Evolutionary conservation across 2,329 filamentous ascomycete genomes (phyloP).

Genomic region (Claviceps cyperi): DNA sequence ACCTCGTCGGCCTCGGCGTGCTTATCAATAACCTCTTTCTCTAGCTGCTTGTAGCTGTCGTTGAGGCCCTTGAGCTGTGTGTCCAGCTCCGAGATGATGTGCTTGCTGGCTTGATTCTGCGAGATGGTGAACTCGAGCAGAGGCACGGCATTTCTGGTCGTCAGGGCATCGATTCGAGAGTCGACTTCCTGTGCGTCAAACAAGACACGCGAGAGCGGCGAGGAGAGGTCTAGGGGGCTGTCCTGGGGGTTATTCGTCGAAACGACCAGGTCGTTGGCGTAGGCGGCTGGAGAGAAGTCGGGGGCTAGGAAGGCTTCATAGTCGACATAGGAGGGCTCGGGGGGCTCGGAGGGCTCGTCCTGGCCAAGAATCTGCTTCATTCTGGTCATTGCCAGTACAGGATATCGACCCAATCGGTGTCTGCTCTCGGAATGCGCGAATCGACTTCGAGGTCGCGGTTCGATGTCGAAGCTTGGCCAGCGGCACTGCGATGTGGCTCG

Average conservation of each 20-base stretch:
- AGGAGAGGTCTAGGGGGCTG: slow-evolving; percentile 80
- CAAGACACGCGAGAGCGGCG: slow-evolving; percentile 79
- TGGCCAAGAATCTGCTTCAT: neutral
- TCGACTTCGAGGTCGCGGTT: neutral
- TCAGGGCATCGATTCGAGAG: slow-evolving; percentile 82
- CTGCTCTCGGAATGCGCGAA: neutral
- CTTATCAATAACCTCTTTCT: slow-evolving; percentile 73
- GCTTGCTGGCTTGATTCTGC: slow-evolving; percentile 57
- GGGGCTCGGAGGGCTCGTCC: slow-evolving; percentile 34
- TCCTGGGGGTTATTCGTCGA: slow-evolving; percentile 87
- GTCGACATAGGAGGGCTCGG: slow-evolving; percentile 79
- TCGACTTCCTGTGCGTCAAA: slow-evolving; percentile 97
- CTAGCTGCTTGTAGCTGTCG: slow-evolving; percentile 71
- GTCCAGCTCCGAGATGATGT: slow-evolving; percentile 63
- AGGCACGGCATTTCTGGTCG: slow-evolving; percentile 69
- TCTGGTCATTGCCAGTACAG: neutral
- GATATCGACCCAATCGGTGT: neutral
- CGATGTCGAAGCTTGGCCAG: neutral
- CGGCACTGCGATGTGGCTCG: neutral
- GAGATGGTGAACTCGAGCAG: slow-evolving; percentile 64
- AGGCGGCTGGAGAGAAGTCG: slow-evolving; percentile 63
- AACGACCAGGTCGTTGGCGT: slow-evolving; percentile 80
- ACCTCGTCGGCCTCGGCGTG: slow-evolving; percentile 80
- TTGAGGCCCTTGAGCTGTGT: slow-evolving; percentile 67
- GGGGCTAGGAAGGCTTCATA: slow-evolving; percentile 83